phyloP scores from a whole-genome alignment of 345 rosid genomes.

The Euphorbia pulcherrima region DNA sequence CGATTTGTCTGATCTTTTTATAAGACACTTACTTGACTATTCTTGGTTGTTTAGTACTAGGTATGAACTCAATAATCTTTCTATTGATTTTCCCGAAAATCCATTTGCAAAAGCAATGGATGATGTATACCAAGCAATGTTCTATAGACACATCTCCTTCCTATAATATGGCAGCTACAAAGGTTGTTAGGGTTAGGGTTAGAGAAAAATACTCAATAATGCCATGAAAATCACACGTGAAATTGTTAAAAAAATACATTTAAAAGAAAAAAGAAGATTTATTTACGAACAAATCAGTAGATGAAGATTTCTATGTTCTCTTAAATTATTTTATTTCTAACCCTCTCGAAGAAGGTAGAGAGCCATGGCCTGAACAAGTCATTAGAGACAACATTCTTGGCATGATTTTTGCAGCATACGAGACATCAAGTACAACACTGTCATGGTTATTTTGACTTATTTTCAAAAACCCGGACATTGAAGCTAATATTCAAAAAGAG shows the following conservation, averaged over 20 bases:
- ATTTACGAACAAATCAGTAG: not conserved
- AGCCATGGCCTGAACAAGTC: conserved; percentile 8
- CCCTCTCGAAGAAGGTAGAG: conserved; percentile 2
- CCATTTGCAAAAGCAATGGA: not conserved
- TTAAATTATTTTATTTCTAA: conserved; percentile 29
- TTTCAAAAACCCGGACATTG: conserved; percentile 22
- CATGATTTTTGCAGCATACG: conserved; percentile 42
- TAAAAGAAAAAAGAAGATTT: conserved; percentile 27
- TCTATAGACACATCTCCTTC: not conserved
- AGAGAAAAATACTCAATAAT: not conserved
- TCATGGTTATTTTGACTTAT: conserved; percentile 53
- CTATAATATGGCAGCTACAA: not conserved
- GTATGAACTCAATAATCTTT: not conserved
- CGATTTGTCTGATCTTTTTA: not conserved
- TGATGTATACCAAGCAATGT: not conserved
- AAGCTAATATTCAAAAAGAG: conserved; percentile 36
- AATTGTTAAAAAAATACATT: conserved; percentile 25
- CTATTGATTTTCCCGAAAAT: not conserved
- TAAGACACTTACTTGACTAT: not conserved
- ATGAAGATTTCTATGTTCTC: conserved; percentile 6
- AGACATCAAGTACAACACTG: conserved; percentile 41
- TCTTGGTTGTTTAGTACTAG: not conserved
- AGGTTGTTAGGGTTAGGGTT: not conserved
- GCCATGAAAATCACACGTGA: not conserved
- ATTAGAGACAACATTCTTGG: conserved; percentile 37